These are phyloP conservation scores for Leersia perrieri DNA, from an alignment of 176 grass and related monocot genomes.

Conservation along the genomic window DNA sequence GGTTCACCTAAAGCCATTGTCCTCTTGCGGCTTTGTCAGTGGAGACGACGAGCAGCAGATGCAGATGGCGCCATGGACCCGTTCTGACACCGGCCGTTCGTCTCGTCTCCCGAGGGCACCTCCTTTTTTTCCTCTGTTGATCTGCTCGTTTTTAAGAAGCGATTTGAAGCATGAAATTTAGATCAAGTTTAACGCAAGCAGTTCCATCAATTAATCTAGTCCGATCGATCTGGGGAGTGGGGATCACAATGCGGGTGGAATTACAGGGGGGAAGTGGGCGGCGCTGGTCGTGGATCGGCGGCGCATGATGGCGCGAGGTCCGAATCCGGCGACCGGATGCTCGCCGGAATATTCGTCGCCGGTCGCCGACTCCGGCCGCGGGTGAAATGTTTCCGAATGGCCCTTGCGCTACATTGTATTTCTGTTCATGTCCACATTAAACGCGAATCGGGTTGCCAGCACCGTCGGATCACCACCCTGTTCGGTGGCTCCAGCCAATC, in stretches of 20 bases:
- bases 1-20: slow-evolving; percentile 27
- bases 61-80: neutral
- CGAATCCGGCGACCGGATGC: too few relatives aligned
- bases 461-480: neutral
- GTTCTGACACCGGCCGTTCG: slow-evolving; percentile 24
- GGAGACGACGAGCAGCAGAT: neutral
- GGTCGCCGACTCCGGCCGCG: neutral
- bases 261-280: neutral
- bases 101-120: neutral
- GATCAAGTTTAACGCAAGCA: neutral
- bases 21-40: slow-evolving; percentile 27
- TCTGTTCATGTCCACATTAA: neutral
- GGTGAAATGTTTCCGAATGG: too few relatives aligned
- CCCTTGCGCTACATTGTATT: neutral
- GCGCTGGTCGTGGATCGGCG: neutral
- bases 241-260: neutral
- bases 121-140: neutral
- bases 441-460: too few relatives aligned
- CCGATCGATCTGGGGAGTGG: too few relatives aligned
- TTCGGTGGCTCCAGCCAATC: too few relatives aligned
- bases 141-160: neutral
- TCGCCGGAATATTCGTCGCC: neutral
- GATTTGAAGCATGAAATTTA: neutral
- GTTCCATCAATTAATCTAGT: neutral
- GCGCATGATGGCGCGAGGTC: neutral